A percentile compares a stretch with the other conserved stretches of the same genome.
Conservation (phyloP, 2,329 filamentous ascomycete genomes). For the Mollisia scopiformis region DNA sequence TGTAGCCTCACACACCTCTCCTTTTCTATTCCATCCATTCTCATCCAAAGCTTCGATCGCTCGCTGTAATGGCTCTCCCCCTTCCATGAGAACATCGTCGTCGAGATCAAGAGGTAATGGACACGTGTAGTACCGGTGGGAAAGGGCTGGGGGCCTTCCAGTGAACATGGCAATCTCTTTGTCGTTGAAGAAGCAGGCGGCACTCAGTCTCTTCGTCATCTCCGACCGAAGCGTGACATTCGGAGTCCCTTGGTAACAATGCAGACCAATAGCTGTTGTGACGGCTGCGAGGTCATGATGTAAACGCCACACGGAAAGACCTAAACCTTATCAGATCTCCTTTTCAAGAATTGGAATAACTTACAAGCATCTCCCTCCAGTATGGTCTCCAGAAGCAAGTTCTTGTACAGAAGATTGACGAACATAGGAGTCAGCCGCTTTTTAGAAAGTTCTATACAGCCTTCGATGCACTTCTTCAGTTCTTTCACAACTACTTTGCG, state of each 20-base stretch:
- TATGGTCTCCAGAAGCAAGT: constrained; percentile 22
- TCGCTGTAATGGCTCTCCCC: constrained; percentile 32
- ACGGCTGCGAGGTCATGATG: constrained; percentile 23
- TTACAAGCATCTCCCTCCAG: constrained; percentile 24
- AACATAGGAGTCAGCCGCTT: constrained; percentile 15
- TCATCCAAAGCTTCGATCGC: constrained; percentile 37
- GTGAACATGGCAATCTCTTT: constrained; percentile 46
- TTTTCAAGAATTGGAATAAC: neutral
- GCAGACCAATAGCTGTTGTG: constrained; percentile 20
- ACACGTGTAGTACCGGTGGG: constrained; percentile 41
- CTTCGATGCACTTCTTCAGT: constrained; percentile 19
- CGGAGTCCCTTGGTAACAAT: constrained; percentile 19
- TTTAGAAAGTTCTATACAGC: constrained; percentile 18
- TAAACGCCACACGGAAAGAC: constrained; percentile 22
- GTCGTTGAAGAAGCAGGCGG: constrained; percentile 31
- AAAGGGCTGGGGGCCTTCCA: constrained; percentile 44
- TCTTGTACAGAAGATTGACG: constrained; percentile 19
- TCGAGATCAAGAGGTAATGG: constrained; percentile 44
- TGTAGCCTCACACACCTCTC: constrained; percentile 37
- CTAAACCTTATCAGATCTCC: constrained; percentile 1
- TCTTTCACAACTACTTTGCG: constrained; percentile 1
- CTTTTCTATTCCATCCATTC: constrained; percentile 43
- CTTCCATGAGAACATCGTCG: constrained; percentile 40
- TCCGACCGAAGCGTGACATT: constrained; percentile 18
- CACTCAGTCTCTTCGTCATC: constrained; percentile 19